Evolutionary conservation across 2,329 filamentous ascomycete species (phyloP), one percentile per base, ranked within the genome.

Genomic region (Cordyceps tenuipes): DNA sequence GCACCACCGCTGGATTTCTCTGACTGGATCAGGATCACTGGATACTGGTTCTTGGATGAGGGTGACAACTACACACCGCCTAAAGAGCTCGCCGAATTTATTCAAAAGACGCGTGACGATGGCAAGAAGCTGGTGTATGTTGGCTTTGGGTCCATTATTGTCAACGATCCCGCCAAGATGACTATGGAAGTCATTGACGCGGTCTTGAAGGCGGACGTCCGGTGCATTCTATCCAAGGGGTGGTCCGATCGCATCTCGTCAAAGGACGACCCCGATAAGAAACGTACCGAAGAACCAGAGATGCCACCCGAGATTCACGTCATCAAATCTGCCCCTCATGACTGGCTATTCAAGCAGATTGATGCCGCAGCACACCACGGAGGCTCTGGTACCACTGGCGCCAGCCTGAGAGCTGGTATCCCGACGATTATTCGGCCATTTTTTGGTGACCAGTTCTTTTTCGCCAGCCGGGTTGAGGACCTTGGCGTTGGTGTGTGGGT

Each of bases 371-470:
- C 90, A 8, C 94, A 99, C 70, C 94, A 99, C 69, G 94, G 94
- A 52, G 94, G 94, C 5, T 90, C 91, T 5, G 94, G 94, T 2
- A 99, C 94, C 0, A 99, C 94, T 0, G 94, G 94, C 2, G 94
- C 94, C 0, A 96, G 91, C 71, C 78, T 99, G 53, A 83, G 94
- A 57, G 92, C 92, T 0, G 94, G 94, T 2, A 84, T 96, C 5
- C 94, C 94, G 0, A 97, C 94, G 0, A 92, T 99, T 64, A 89
- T 97, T 69, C 90, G 93, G 63, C 94, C 94, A 0, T 99, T 97
- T 77, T 99, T 99, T 69, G 94, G 94, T 5, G 94, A 99, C 68
- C 94, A 99, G 70, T 97, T 89, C 79, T 99, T 99, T 78, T 97
- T 96, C 67, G 94, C 91, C 7, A 84, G 81, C 34, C 83, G 94